Base-by-base conservation (phyloP, 805 yeast genomes). In the Metschnikowia bowlesiae region DNA sequence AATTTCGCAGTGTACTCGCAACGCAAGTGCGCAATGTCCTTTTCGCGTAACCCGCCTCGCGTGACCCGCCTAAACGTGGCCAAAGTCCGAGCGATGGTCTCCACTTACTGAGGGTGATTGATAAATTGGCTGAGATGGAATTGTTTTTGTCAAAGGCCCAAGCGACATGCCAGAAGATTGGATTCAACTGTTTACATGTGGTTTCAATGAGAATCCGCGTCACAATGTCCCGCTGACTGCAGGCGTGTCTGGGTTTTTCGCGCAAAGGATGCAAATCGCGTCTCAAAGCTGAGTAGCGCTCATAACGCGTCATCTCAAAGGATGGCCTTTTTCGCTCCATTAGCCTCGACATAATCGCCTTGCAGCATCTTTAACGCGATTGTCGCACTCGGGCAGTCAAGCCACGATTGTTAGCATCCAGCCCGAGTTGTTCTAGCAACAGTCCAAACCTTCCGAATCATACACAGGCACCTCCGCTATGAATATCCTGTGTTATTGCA, bases 231-330 rank as follows among this genome's bases (percentile, higher is more conserved):
- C 31, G 32, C 34, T 30, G 34, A 26, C 32, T 42, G 45, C 38
- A 42, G 45, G 30, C 37, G 38, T 42, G 45, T 42, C 45, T 42
- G 30, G 18, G 11, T 26, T 33, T 9, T 39, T 39, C 38, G 45
- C 45, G 45, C 43, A 26, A 39, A 14, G 29, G 45, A 26, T 42
- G 45, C 45, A 42, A 42, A 42, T 42, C 45, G 45, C 45, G 45
- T 42, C 45, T 42, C 38, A 33, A 18, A 11, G 33, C 16, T 34
- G 26, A 39, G n/a, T 30, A 39, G 18, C 34, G 45, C 45, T 42
- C 45, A 33, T 42, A 42, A 42, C 45, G 37, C 38, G 45, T 10
- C 11, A 37, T 22, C 43, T 39, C 31, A 42, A 42, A 42, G 26
- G 30, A 42, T 30, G 38, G 36, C 11, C 26, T 14, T 16, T 42